Evolutionary conservation across 2,329 filamentous ascomycete species (phyloP).

Genomic region (Triangularia setosa): DNA sequence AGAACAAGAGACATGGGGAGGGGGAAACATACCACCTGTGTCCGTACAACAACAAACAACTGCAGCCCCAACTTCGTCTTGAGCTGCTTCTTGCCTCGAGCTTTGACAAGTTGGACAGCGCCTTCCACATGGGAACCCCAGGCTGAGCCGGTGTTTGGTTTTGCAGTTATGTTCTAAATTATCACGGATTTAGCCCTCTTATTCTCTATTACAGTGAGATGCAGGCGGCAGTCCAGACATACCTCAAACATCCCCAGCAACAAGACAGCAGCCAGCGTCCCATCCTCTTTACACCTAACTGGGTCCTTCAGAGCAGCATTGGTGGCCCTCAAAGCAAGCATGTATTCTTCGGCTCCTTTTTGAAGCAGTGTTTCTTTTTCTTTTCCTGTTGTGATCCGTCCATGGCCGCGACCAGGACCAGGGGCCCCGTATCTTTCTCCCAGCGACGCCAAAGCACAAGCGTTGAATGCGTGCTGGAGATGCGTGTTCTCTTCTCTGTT

Average conservation of each 20-base stretch:
- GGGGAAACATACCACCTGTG: slow-evolving; percentile 49
- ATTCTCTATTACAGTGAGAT: slow-evolving; percentile 3
- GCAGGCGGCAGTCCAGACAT: background rate
- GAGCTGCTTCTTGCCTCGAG: slow-evolving; percentile 53
- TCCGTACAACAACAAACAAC: slow-evolving; percentile 57
- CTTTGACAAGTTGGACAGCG: slow-evolving; percentile 57
- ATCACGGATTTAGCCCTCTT: background rate
- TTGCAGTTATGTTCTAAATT: slow-evolving; percentile 48
- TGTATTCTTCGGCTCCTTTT: slow-evolving; percentile 50
- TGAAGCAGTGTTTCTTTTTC: slow-evolving; percentile 31
- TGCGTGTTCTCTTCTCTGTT: slow-evolving; percentile 35
- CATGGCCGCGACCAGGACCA: slow-evolving; percentile 29
- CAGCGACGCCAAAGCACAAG: slow-evolving; percentile 55
- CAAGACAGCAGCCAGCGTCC: slow-evolving; percentile 56
- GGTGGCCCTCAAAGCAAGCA: slow-evolving; percentile 49
- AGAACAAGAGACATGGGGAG: background rate
- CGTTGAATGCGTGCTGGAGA: slow-evolving; percentile 54
- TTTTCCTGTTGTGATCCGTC: slow-evolving; percentile 18
- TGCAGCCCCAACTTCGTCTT: slow-evolving; percentile 49
- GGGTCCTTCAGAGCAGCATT: slow-evolving; percentile 52
- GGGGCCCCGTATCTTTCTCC: slow-evolving; percentile 43
- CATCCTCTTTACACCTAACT: slow-evolving; percentile 47
- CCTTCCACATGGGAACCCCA: slow-evolving; percentile 64
- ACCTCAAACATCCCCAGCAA: slow-evolving; percentile 59
- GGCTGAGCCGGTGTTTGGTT: slow-evolving; percentile 50